A percentile compares a stretch with the other conserved stretches of the same genome.
These are phyloP conservation scores for Tilletia indica DNA, from an alignment of 1,284 basidiomycete species.

Conservation along the genomic window DNA sequence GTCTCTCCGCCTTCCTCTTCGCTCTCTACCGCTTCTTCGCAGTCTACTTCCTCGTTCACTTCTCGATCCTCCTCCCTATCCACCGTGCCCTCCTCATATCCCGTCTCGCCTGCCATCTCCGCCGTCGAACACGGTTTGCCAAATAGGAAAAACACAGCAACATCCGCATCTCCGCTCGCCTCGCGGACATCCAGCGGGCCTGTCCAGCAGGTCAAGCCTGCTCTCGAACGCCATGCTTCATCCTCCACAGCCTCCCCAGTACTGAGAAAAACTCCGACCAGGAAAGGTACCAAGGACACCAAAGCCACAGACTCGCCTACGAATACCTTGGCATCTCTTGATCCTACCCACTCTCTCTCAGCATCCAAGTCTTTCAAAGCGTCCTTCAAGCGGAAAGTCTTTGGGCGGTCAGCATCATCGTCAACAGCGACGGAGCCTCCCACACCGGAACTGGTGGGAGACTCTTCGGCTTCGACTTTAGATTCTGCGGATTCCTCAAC, in stretches of 20 bases:
- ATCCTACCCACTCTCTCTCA: background rate
- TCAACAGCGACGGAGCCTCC: background rate
- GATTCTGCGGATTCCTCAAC: background rate
- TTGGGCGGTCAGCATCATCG: background rate
- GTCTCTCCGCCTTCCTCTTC: background rate
- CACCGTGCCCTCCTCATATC: background rate
- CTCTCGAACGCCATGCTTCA: too few relatives aligned
- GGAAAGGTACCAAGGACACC: background rate
- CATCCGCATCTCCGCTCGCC: background rate
- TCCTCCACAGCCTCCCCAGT: too few relatives aligned
- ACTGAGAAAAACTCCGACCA: background rate
- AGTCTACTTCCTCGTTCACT: conserved; percentile 9
- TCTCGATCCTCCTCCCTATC: conserved; percentile 6
- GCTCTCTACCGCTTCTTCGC: conserved; percentile 8
- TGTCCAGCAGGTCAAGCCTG: too few relatives aligned
- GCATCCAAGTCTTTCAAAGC: conserved; percentile 5
- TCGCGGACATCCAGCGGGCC: background rate
- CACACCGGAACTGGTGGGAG: background rate
- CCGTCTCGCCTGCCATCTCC: background rate
- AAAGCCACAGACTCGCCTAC: background rate
- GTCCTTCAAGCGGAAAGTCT: background rate
- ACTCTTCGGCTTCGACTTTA: background rate
- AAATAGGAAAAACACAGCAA: background rate
- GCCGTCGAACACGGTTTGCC: background rate
- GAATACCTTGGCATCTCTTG: background rate